Evolutionary conservation across 129 eudicot species (phyloP).

Genomic region (Flaveria linearis): DNA sequence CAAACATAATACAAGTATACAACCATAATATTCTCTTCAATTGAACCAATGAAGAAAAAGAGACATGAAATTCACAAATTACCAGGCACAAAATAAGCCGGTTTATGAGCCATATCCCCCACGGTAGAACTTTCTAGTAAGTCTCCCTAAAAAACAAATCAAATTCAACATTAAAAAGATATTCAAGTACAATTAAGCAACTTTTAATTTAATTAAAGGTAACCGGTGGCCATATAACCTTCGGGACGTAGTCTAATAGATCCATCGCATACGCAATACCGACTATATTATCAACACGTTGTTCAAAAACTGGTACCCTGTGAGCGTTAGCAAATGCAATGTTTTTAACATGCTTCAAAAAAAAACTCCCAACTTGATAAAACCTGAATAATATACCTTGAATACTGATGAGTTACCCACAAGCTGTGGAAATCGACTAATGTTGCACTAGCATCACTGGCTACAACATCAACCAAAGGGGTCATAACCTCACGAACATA

Average conservation of each 20-base stretch:
- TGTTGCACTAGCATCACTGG: constrained; percentile 91
- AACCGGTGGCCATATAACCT: constrained; percentile 46
- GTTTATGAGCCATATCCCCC: constrained; percentile 95
- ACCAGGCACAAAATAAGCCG: constrained; percentile 98
- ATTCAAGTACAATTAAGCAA: constrained; percentile 18
- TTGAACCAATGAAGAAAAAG: constrained; percentile 13
- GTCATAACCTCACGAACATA: constrained; percentile 99
- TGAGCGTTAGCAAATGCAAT: not conserved
- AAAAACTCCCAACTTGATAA: not conserved
- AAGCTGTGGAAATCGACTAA: constrained; percentile 80
- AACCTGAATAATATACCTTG: constrained; percentile 51
- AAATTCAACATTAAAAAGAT: constrained; percentile 37
- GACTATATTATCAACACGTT: constrained; percentile 93
- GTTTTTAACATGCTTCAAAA: constrained; percentile 30
- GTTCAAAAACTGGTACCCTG: constrained; percentile 98
- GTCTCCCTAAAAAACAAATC: constrained; percentile 86
- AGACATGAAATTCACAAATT: constrained; percentile 2
- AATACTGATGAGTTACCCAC: constrained; percentile 97
- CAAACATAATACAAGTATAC: not conserved
- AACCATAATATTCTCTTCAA: not conserved
- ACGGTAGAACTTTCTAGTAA: constrained; percentile 74
- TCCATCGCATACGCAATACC: constrained; percentile 99
- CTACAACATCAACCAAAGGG: constrained; percentile 98
- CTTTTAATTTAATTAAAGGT: not conserved
- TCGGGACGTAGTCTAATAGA: constrained; percentile 84